Conservation (phyloP, 1,284 basidiomycete genomes). For the Ustilago tritici region DNA sequence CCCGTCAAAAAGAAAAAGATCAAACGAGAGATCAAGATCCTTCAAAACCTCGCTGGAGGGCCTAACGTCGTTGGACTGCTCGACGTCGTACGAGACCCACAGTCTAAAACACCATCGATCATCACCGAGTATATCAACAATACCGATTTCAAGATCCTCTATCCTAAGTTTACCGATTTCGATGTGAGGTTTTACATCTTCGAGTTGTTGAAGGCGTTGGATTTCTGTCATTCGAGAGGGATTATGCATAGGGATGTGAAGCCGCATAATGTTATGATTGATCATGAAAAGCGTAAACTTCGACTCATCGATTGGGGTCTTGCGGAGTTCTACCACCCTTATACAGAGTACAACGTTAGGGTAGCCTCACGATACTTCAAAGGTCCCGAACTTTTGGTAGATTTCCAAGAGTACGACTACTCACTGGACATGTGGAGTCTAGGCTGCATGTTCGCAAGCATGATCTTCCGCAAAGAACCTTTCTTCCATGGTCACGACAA, state of each 20-base stretch:
- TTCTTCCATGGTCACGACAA: slow-evolving; percentile 99
- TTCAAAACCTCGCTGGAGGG: slow-evolving; percentile 95
- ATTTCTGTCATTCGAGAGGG: slow-evolving; percentile 97
- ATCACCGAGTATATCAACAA: slow-evolving; percentile 99
- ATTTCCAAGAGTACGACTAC: slow-evolving; percentile 98
- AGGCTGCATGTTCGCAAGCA: slow-evolving; percentile 87
- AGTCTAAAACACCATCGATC: slow-evolving; percentile 94
- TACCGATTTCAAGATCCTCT: slow-evolving; percentile 96
- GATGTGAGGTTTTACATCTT: slow-evolving; percentile 97
- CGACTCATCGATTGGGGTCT: slow-evolving; percentile 98
- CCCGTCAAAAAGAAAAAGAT: slow-evolving; percentile 99
- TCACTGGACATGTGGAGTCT: slow-evolving; percentile 93
- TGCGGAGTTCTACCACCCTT: slow-evolving; percentile 98
- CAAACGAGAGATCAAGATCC: slow-evolving; percentile 98
- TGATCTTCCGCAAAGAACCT: slow-evolving; percentile 98
- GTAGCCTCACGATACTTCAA: slow-evolving; percentile 99
- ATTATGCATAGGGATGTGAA: slow-evolving; percentile 99
- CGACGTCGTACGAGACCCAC: slow-evolving; percentile 90
- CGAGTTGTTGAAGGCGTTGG: slow-evolving; percentile 95
- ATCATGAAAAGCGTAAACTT: slow-evolving; percentile 93
- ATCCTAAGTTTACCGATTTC: slow-evolving; percentile 92
- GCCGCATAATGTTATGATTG: slow-evolving; percentile 99
- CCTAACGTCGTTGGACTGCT: slow-evolving; percentile 87
- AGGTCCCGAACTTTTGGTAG: slow-evolving; percentile 94
- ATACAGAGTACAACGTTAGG: slow-evolving; percentile 96